Evolutionary conservation across 176 grass and related monocot genomes (phyloP).

Genomic region (Thalia dealbata): DNA sequence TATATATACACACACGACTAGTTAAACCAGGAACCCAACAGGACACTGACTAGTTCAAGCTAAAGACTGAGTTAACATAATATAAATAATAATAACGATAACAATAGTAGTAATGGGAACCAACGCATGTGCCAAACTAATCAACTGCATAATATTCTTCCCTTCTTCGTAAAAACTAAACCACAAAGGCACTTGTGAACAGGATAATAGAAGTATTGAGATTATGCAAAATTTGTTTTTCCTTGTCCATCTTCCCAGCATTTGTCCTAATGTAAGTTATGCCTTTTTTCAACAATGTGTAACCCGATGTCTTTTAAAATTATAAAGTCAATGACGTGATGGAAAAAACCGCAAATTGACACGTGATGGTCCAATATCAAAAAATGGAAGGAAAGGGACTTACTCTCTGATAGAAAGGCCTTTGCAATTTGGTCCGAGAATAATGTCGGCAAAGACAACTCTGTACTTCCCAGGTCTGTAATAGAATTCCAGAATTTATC

Average conservation of each 20-base stretch:
- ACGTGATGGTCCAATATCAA: background rate
- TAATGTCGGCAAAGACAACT: background rate
- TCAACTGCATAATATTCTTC: too few species aligned
- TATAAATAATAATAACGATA: too few species aligned
- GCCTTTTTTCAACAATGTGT: too few species aligned
- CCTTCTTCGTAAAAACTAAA: too few species aligned
- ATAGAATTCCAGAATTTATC: background rate
- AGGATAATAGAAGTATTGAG: background rate
- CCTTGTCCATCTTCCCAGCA: background rate
- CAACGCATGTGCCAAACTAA: too few species aligned
- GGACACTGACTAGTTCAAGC: background rate
- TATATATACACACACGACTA: background rate
- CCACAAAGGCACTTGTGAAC: background rate
- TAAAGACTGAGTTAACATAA: background rate
- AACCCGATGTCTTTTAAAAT: background rate
- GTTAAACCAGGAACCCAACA: too few species aligned
- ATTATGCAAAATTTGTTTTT: background rate
- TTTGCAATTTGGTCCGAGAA: background rate
- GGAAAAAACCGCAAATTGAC: background rate
- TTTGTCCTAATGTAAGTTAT: background rate
- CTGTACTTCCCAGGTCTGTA: background rate
- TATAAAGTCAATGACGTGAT: background rate
- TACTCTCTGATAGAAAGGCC: constrained; percentile 14
- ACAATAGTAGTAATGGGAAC: too few species aligned
- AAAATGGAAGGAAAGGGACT: background rate